A percentile compares a stretch with the other conserved stretches of the same genome.
phyloP scores from a whole-genome alignment of 2,329 filamentous ascomycete species.

The Myriosclerotinia scirpicola region DNA sequence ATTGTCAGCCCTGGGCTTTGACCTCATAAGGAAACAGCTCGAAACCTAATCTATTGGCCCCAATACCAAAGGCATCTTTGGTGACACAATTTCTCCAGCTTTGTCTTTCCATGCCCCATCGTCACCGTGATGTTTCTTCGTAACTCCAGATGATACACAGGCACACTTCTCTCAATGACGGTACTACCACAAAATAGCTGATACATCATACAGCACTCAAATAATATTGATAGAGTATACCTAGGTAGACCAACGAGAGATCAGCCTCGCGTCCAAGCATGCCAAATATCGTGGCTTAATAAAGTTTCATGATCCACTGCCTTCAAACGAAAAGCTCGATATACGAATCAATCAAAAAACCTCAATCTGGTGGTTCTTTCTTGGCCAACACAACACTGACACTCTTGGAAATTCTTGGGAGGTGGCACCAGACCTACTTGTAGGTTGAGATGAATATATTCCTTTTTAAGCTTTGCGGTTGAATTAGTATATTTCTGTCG shows the following conservation, averaged over 20 bases:
- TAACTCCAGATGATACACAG: neutral
- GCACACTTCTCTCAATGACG: neutral
- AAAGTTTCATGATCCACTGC: neutral
- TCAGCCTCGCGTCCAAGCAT: too few species aligned
- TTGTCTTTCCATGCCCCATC: too few species aligned
- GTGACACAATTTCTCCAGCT: neutral
- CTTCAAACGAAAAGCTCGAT: conserved; percentile 9
- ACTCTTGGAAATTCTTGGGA: conserved; percentile 11
- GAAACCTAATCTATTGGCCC: neutral
- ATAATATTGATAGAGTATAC: too few species aligned
- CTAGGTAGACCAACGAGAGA: neutral
- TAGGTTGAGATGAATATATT: conserved; percentile 8
- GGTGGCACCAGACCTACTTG: conserved; percentile 1
- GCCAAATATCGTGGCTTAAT: too few species aligned
- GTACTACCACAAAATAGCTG: too few species aligned
- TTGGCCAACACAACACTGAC: conserved; percentile 18
- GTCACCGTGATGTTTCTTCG: neutral
- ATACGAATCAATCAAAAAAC: conserved; percentile 1
- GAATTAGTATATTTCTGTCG: neutral
- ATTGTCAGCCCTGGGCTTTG: neutral
- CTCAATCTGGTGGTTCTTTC: neutral
- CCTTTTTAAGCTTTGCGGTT: neutral
- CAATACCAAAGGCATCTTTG: neutral
- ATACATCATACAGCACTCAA: too few species aligned
- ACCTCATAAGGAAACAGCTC: too few species aligned